A percentile compares a stretch with the other conserved stretches of the same genome.
phyloP scores from a whole-genome alignment of 2,329 filamentous ascomycete genomes.

The Verticillium zaregamsianum region DNA sequence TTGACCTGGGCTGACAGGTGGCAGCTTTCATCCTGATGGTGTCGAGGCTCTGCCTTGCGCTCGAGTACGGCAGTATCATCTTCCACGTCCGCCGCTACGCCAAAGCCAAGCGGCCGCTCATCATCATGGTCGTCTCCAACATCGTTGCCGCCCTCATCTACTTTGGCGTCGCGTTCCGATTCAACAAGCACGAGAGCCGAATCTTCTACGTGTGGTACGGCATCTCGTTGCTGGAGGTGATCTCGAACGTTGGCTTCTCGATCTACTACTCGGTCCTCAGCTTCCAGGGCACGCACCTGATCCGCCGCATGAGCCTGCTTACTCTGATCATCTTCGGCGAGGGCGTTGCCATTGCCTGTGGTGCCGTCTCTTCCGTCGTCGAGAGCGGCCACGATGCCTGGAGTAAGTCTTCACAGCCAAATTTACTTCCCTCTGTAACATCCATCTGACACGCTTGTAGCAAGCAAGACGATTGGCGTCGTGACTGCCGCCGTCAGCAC shows the following conservation, averaged over 20 bases:
- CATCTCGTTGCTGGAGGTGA: conserved; percentile 47
- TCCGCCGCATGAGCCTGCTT: conserved; percentile 58
- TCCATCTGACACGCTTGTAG: conserved; percentile 18
- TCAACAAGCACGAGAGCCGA: conserved; percentile 25
- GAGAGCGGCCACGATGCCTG: conserved; percentile 24
- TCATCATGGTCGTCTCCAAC: conserved; percentile 30
- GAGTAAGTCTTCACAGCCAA: conserved; percentile 24
- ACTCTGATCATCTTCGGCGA: conserved; percentile 66
- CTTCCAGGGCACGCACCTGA: conserved; percentile 59
- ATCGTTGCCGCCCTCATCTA: conserved; percentile 31
- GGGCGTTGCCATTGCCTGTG: conserved; percentile 49
- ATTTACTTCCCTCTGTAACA: neutral
- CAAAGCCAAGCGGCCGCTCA: conserved; percentile 28
- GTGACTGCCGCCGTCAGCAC: conserved; percentile 32
- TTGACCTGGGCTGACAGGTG: neutral
- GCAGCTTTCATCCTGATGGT: conserved; percentile 42
- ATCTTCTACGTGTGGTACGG: conserved; percentile 47
- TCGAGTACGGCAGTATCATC: conserved; percentile 48
- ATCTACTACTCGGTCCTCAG: conserved; percentile 51
- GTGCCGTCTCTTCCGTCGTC: neutral
- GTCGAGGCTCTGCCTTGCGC: conserved; percentile 46
- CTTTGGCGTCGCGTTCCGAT: conserved; percentile 36
- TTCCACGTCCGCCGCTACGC: conserved; percentile 37
- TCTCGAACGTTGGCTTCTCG: conserved; percentile 48
- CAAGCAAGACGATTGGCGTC: conserved; percentile 32